Conservation (phyloP, 805 yeast genomes). For the Candida chilensis region DNA sequence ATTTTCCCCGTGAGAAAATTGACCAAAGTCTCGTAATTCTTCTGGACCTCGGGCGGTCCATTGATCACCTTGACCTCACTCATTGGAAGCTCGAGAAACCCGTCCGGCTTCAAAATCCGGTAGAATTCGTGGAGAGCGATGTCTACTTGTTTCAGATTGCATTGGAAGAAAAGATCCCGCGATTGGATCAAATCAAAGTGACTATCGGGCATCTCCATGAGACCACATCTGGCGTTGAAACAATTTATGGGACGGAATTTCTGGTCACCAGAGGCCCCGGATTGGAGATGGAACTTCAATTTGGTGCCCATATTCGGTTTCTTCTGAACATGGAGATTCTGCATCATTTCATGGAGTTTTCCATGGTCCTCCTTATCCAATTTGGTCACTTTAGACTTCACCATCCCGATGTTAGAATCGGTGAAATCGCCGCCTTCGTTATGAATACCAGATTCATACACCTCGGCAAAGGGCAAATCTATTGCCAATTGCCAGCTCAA, state of each 20-base stretch:
- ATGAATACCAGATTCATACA: constrained; percentile 20
- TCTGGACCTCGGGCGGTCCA: neutral
- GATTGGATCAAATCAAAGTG: constrained; percentile 26
- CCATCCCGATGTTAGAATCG: constrained; percentile 5
- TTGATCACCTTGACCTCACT: constrained; percentile 3
- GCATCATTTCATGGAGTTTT: neutral
- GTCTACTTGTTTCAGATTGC: constrained; percentile 14
- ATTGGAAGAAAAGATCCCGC: constrained; percentile 23
- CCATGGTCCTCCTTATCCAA: neutral
- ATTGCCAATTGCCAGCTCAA: constrained; percentile 27
- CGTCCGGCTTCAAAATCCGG: constrained; percentile 24
- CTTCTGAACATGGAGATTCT: neutral
- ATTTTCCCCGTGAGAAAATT: neutral
- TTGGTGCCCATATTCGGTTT: neutral
- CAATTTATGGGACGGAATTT: neutral
- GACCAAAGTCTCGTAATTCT: neutral
- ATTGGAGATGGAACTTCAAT: neutral
- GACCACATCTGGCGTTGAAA: constrained; percentile 4
- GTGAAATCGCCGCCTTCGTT: constrained; percentile 13
- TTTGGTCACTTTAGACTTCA: neutral
- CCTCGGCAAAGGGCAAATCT: constrained; percentile 23
- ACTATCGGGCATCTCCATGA: constrained; percentile 14
- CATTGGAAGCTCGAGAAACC: constrained; percentile 21
- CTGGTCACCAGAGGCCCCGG: neutral
- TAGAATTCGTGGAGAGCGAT: constrained; percentile 19